Conservation (phyloP, 2,329 filamentous ascomycete genomes). For the Cercospora sesami region DNA sequence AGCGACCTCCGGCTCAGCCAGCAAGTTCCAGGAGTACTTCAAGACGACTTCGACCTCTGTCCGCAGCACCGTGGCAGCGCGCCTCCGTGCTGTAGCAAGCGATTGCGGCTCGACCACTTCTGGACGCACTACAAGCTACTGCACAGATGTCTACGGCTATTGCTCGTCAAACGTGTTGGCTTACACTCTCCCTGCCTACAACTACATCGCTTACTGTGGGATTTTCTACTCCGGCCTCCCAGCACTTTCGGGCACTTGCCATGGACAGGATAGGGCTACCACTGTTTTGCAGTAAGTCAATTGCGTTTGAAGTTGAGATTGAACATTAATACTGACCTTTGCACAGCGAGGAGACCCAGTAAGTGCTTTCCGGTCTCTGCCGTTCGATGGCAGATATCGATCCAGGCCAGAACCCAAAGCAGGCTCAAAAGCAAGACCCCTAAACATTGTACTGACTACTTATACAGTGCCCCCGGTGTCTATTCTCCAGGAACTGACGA, state of each 20-base stretch:
- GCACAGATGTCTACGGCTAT: slow-evolving; percentile 57
- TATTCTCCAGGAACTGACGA: slow-evolving; percentile 55
- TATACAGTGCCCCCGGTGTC: slow-evolving; percentile 44
- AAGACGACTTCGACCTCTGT: slow-evolving; percentile 54
- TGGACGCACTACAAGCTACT: slow-evolving; percentile 58
- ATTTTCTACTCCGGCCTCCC: slow-evolving; percentile 61
- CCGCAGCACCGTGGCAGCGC: slow-evolving; percentile 53
- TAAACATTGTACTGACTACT: not conserved
- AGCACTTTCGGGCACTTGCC: slow-evolving; percentile 54
- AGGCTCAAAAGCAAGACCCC: too few relatives aligned
- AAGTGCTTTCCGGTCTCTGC: not conserved
- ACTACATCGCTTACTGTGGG: slow-evolving; percentile 61
- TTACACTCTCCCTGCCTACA: slow-evolving; percentile 54
- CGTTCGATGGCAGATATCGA: not conserved
- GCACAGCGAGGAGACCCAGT: slow-evolving; percentile 59
- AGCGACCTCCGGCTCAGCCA: slow-evolving; percentile 12
- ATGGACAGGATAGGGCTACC: slow-evolving; percentile 64
- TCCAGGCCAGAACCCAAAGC: not conserved
- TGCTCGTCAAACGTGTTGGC: slow-evolving; percentile 54
- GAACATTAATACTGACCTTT: not conserved
- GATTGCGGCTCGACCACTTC: slow-evolving; percentile 58
- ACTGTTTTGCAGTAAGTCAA: slow-evolving; percentile 57
- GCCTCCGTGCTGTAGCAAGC: slow-evolving; percentile 54
- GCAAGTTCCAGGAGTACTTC: slow-evolving; percentile 46
- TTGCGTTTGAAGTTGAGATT: not conserved